These are phyloP conservation scores for Phyllosticta citriasiana DNA, from an alignment of 2,329 filamentous ascomycete species.

Conservation along the genomic window DNA sequence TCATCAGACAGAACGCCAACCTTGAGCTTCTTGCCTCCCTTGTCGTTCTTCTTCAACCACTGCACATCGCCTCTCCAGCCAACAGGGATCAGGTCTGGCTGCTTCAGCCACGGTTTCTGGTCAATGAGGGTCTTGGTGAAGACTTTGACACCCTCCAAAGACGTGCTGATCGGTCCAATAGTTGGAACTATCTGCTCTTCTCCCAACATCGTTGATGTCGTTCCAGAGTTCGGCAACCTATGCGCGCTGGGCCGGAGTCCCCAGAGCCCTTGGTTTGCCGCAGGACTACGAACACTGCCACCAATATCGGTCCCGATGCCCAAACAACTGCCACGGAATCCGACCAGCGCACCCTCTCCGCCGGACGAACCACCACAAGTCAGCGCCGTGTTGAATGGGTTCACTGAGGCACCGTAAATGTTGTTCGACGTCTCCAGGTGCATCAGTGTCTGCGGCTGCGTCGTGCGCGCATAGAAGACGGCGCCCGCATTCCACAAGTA, in stretches of 20 bases:
- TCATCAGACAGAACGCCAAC: conserved; percentile 58
- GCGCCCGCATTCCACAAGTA: conserved; percentile 30
- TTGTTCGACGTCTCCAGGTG: conserved; percentile 42
- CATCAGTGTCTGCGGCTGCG: conserved; percentile 46
- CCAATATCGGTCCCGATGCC: conserved; percentile 33
- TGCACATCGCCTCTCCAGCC: conserved; percentile 37
- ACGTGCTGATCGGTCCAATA: conserved; percentile 46
- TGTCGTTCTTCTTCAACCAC: conserved; percentile 10
- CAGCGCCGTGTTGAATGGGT: conserved; percentile 43
- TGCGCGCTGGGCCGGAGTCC: conserved; percentile 24
- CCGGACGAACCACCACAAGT: conserved; percentile 45
- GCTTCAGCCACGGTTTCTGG: conserved; percentile 45
- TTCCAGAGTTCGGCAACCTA: conserved; percentile 30
- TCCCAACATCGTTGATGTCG: conserved; percentile 29
- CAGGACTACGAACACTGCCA: conserved; percentile 10
- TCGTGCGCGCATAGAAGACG: conserved; percentile 45
- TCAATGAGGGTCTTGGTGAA: conserved; percentile 46
- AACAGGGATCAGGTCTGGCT: conserved; percentile 49
- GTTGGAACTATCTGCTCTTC: conserved; percentile 39
- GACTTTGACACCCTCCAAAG: conserved; percentile 41
- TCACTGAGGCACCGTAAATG: conserved; percentile 42
- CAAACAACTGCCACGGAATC: conserved; percentile 40
- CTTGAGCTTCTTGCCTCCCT: conserved; percentile 33
- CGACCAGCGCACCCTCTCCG: conserved; percentile 47
- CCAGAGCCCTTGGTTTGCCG: conserved; percentile 10